Base-by-base conservation (phyloP, 768 basidiomycete species). In the Suillus subalutaceus region DNA sequence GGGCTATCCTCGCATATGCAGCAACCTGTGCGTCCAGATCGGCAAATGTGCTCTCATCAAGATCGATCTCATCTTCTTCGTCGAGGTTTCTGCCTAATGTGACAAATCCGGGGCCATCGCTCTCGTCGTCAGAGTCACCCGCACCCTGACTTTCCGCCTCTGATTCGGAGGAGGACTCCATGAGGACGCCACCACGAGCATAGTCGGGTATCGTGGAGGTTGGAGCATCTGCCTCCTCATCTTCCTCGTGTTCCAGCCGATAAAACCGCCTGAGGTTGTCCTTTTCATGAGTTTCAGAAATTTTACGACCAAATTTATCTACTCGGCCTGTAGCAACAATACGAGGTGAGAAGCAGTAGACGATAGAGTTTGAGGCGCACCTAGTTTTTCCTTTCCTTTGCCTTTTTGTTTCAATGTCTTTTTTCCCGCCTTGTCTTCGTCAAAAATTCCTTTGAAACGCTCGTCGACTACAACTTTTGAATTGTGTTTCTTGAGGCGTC, bases 401-500 rank as follows among this genome's bases (percentile, higher is more conserved):
- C 74, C 72, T 66, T 72, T 75, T 40, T 60, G 63, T 74, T 83
- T 83, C 69, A 74, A 63, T 59, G 75, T 80, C 52, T 71, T 73
- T 64, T 83, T 82, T 64, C 77, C 81, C 62, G 82, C 79, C 40
- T 18, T 20, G 58, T 30, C 40, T 18, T 41, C 78, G 65, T 84
- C 80, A 53, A 98, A 87, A 23, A 97, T 84, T 63, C 84, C 80
- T 76, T 91, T 93, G 85, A 99, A 99, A 30, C 40, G 40, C 12
- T 95, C 90, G 75, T 99, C 97, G 41, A 98, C 86, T 63, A 91
- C 86, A 63, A 97, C 90, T 78, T 96, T 97, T 69, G 87, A 81
- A 65, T 88, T 81, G 44, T 90, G 87, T 77, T 90, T 93, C 75
- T 88, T 92, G 2, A 93, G 92, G 40, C 86, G 85, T 32, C 96